Evolutionary conservation across 495 filamentous ascomycete genomes (phyloP).

Genomic region (Tetracladium marchalianum): DNA sequence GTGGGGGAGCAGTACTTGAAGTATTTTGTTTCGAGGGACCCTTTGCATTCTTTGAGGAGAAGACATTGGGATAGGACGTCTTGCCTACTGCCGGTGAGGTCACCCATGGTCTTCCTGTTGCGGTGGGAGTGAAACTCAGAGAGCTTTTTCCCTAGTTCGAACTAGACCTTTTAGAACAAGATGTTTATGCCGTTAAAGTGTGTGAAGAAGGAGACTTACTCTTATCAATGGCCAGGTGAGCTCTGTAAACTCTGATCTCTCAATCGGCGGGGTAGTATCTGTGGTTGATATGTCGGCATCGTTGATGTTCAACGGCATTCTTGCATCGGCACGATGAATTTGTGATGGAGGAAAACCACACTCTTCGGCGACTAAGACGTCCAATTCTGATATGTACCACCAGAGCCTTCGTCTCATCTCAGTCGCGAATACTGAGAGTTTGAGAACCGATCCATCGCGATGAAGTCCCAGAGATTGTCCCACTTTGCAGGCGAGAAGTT

Average conservation of each 20-base stretch:
- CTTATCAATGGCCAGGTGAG: neutral
- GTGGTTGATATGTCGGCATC: neutral
- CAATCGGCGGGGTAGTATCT: neutral
- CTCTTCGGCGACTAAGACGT: no score
- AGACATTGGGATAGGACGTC: neutral
- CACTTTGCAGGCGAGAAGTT: conserved; percentile 20
- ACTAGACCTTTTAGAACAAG: no score
- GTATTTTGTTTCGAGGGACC: neutral
- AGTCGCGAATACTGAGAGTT: conserved; percentile 62
- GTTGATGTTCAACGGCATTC: conserved; percentile 3
- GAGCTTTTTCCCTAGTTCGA: neutral
- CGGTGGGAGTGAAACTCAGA: neutral
- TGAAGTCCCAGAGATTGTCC: conserved; percentile 71
- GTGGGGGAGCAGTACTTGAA: neutral
- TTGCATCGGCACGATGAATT: neutral
- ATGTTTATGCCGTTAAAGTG: neutral
- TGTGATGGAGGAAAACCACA: no score
- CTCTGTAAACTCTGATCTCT: conserved; percentile 1
- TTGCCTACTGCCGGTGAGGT: neutral
- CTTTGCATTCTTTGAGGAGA: neutral
- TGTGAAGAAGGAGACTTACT: neutral
- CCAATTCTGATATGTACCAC: conserved; percentile 41
- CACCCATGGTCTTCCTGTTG: neutral
- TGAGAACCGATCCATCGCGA: conserved; percentile 63
- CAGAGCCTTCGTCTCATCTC: conserved; percentile 79